Evolutionary conservation across 2,329 filamentous ascomycete genomes (phyloP).

Genomic region (Fusarium veterinarium): DNA sequence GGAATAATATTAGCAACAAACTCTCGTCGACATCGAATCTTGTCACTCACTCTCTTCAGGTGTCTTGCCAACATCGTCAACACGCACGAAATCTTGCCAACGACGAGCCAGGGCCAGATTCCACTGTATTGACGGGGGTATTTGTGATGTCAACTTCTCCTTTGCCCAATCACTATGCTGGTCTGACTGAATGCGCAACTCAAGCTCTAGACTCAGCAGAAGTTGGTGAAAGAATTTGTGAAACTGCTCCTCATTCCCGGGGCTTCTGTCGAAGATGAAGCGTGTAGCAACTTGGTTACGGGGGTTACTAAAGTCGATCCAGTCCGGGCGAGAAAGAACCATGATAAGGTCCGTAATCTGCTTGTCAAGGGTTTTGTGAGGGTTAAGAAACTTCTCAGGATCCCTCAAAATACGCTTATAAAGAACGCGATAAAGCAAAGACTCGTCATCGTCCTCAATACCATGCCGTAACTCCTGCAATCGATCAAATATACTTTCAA

Average conservation of each 20-base stretch:
- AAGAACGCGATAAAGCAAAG: constrained; percentile 71
- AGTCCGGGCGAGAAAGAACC: constrained; percentile 74
- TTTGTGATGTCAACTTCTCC: constrained; percentile 70
- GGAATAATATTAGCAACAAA: neutral
- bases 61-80: constrained; percentile 68
- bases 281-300: constrained; percentile 80
- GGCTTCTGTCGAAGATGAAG: constrained; percentile 73
- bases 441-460: constrained; percentile 67
- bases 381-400: constrained; percentile 69
- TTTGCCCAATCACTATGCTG: constrained; percentile 72
- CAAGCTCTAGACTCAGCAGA: constrained; percentile 78
- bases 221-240: constrained; percentile 80
- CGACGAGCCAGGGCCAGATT: constrained; percentile 77
- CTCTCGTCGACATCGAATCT: neutral
- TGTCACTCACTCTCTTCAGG: constrained; percentile 60
- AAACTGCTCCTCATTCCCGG: constrained; percentile 67
- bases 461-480: constrained; percentile 68
- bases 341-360: constrained; percentile 80
- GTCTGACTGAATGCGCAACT: constrained; percentile 74
- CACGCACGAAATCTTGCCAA: constrained; percentile 77
- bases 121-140: constrained; percentile 79
- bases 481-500: constrained; percentile 68
- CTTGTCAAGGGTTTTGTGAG: constrained; percentile 73
- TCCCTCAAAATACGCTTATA: constrained; percentile 76
- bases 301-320: constrained; percentile 78